Evolutionary conservation across 257 asterid genomes (phyloP).

Genomic region (Salvia hispanica): DNA sequence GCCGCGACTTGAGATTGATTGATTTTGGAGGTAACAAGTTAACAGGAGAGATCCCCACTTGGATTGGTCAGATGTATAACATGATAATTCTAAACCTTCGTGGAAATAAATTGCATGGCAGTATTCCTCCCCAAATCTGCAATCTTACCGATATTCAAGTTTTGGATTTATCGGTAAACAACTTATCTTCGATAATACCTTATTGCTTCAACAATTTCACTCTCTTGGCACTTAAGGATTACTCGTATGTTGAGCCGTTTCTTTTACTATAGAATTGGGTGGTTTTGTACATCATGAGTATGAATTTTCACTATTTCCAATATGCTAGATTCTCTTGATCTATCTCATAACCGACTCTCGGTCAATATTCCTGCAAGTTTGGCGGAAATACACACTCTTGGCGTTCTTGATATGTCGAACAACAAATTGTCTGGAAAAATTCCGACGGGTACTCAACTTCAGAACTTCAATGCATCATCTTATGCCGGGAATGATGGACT

Average conservation of each 20-base stretch:
- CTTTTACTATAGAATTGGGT: too few relatives aligned
- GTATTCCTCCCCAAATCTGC: too few relatives aligned
- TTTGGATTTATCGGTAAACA: conserved; percentile 45
- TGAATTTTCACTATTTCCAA: too few relatives aligned
- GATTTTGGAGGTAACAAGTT: conserved; percentile 28
- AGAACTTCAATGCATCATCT: conserved; percentile 30
- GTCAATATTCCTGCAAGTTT: conserved; percentile 37
- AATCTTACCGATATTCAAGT: conserved; percentile 37
- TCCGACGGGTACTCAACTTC: conserved; percentile 24
- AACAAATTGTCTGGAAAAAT: conserved; percentile 15
- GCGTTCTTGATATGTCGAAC: background rate
- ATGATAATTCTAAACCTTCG: conserved; percentile 9
- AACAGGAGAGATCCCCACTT: conserved; percentile 19
- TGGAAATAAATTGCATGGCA: conserved; percentile 26
- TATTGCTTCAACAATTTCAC: conserved; percentile 37
- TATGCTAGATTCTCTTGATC: conserved; percentile 37
- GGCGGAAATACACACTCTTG: conserved; percentile 19
- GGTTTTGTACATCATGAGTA: too few relatives aligned
- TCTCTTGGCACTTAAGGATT: too few relatives aligned
- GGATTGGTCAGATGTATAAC: too few relatives aligned
- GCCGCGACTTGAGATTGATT: conserved; percentile 2
- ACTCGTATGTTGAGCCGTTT: too few relatives aligned
- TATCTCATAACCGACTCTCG: conserved; percentile 37
- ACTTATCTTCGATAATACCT: conserved; percentile 37
- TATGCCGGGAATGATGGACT: conserved; percentile 37